These are phyloP conservation scores for Fomitopsis pinicola DNA, from an alignment of 1,284 basidiomycete species.

Conservation along the genomic window DNA sequence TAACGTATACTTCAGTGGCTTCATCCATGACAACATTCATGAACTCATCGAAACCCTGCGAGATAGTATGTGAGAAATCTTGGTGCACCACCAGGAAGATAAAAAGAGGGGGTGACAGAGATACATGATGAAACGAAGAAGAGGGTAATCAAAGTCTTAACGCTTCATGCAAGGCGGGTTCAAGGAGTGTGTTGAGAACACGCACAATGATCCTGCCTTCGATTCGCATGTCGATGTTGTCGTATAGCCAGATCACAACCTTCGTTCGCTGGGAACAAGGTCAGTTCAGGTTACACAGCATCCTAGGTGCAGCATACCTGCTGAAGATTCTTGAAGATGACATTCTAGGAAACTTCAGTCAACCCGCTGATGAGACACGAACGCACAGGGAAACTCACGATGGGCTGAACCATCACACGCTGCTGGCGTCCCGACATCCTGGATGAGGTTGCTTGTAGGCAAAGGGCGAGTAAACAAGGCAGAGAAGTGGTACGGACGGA, in stretches of 20 bases:
- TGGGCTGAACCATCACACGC: constrained; percentile 97
- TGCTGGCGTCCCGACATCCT: constrained; percentile 90
- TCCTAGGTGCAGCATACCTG: constrained; percentile 40
- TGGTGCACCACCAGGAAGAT: neutral
- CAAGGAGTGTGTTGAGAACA: constrained; percentile 24
- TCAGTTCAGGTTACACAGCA: neutral
- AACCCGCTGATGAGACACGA: neutral
- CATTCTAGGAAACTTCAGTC: constrained; percentile 62
- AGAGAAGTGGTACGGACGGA: neutral
- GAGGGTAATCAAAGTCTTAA: constrained; percentile 7
- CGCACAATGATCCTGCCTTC: constrained; percentile 95
- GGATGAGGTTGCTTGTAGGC: constrained; percentile 13
- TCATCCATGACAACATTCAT: constrained; percentile 99
- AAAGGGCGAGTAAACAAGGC: neutral
- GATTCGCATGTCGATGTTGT: constrained; percentile 95
- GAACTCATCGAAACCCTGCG: constrained; percentile 98
- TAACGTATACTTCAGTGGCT: constrained; percentile 89
- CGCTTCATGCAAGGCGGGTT: constrained; percentile 28
- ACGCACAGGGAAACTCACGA: constrained; percentile 55
- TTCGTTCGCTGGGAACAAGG: constrained; percentile 61
- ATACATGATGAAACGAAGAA: too few species aligned
- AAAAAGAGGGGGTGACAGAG: constrained; percentile 1
- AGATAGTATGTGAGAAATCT: constrained; percentile 14
- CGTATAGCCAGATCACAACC: constrained; percentile 95
- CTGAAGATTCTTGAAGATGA: constrained; percentile 99